Base-by-base conservation (phyloP, 164 flowering plant genomes). In the Umbilicus rupestris region DNA sequence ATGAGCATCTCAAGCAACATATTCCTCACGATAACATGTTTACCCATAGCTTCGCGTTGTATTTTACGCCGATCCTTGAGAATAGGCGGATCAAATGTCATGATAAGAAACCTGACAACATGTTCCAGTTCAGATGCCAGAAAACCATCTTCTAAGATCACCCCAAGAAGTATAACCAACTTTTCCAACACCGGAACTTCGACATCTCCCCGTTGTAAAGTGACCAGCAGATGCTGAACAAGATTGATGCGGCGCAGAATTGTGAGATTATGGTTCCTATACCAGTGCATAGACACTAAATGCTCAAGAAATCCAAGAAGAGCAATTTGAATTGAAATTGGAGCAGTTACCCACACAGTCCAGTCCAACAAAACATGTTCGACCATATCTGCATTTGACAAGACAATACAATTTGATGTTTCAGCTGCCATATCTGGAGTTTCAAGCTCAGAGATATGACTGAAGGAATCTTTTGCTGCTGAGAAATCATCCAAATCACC, bases 211-310 rank as follows among this genome's bases (percentile, higher is more conserved):
- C 99, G 84, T 77, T 95, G 99, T 68, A 95, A 74, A 37, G 99
- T 92, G 24, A 95, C 98, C 39, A 95, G 78, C 58, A 95, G 78
- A 80, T 92, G 98, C 73, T 95, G 96, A 67, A 95, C 99, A 72
- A 95, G 96, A 73, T 95, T 90, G 52, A 95, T 95, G 68, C 81
- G 82, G 10, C 98, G 94, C 59, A 95, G 79, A 72, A 95, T 75
- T 29, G 98, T 88, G 45, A 95, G 95, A 66, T 95, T 95, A 75
- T 95, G 99, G 79, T 84, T 88, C 71, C 99, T 78, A 70, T 95
- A 95, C 98, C 98, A 95, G 72, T 92, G 99, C 94, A 95, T 95
- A 22, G 98, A 92, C 37, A 95, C 99, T 35, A 95, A 78, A 70
- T 90, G 87, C 81, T 92, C 99, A 65, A 95, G 96, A 82, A 95